A percentile compares a stretch with the other conserved stretches of the same genome.
phyloP scores from a whole-genome alignment of 1,139 yeast genomes.

The Suhomyces chickasaworum region DNA sequence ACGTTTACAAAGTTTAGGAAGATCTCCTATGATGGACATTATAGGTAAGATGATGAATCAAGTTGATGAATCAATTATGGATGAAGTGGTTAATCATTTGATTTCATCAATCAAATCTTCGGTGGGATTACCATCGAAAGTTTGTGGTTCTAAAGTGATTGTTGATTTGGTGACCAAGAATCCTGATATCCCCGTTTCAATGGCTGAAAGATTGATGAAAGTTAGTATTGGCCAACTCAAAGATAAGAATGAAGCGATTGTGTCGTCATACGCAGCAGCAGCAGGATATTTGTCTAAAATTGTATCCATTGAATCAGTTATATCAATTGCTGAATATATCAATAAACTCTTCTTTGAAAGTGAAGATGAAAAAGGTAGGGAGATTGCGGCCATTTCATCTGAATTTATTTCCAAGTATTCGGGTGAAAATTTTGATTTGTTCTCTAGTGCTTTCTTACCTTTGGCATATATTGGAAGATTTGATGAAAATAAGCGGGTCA shows the following conservation, averaged over 20 bases:
- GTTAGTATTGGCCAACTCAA: conserved; percentile 60
- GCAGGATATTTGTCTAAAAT: conserved; percentile 78
- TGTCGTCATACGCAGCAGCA: conserved; percentile 76
- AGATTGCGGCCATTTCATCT: conserved; percentile 62
- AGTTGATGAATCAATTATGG: conserved; percentile 55
- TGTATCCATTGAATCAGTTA: conserved; percentile 54
- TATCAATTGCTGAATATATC: conserved; percentile 56
- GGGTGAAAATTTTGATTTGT: conserved; percentile 64
- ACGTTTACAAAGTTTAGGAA: conserved; percentile 70
- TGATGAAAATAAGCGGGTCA: conserved; percentile 54
- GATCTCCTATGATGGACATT: conserved; percentile 89
- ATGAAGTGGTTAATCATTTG: conserved; percentile 51
- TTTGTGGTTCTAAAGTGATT: conserved; percentile 78
- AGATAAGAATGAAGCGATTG: conserved; percentile 73
- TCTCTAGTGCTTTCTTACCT: conserved; percentile 72
- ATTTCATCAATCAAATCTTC: conserved; percentile 60
- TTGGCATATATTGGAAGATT: conserved; percentile 77
- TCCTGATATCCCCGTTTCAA: conserved; percentile 54
- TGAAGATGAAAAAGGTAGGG: conserved; percentile 50
- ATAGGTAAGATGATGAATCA: conserved; percentile 68
- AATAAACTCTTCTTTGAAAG: conserved; percentile 62
- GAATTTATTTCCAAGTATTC: conserved; percentile 72
- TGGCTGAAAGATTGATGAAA: conserved; percentile 63
- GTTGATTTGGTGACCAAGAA: conserved; percentile 65
- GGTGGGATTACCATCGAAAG: conserved; percentile 90